Percentiles rank a stretch among this genome's conserved stretches.
phyloP scores from a whole-genome alignment of 2,329 filamentous ascomycete species.

The Chaetomiaceae sp. region DNA sequence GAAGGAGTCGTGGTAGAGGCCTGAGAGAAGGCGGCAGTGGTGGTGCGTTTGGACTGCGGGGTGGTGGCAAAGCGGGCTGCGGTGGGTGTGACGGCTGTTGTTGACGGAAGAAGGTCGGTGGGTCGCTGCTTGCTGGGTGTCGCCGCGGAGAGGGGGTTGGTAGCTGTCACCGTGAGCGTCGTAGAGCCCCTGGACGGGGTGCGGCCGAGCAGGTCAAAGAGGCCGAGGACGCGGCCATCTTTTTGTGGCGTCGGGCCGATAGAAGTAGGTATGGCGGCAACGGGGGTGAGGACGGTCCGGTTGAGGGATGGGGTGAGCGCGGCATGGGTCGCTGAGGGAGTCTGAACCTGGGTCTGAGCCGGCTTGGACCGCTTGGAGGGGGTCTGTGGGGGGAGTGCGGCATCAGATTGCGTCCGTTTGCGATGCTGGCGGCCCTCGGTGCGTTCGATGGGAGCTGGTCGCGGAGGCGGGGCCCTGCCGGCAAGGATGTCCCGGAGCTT shows the following conservation, averaged over 20 bases:
- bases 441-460: constrained; percentile 30
- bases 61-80: constrained; percentile 14
- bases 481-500: constrained; percentile 56
- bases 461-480: constrained; percentile 45
- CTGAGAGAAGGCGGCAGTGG: constrained; percentile 4
- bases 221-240: constrained; percentile 69
- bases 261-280: constrained; percentile 46
- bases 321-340: constrained; percentile 21
- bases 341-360: constrained; percentile 23
- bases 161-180: constrained; percentile 26
- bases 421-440: constrained; percentile 35
- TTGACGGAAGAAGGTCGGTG: neutral
- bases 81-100: constrained; percentile 11
- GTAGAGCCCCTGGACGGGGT: constrained; percentile 47
- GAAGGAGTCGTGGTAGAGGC: constrained; percentile 42
- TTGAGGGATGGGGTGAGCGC: constrained; percentile 50
- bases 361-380: constrained; percentile 49
- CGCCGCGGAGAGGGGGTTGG: neutral
- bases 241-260: constrained; percentile 77
- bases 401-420: constrained; percentile 25
- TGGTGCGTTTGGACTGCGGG: constrained; percentile 7
- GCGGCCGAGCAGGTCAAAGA: constrained; percentile 66
- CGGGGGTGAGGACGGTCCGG: constrained; percentile 57
- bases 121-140: constrained; percentile 18
- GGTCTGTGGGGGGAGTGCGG: constrained; percentile 39